Evolutionary conservation across 2,329 filamentous ascomycete genomes (phyloP).

Genomic region (Diaporthe sp.): DNA sequence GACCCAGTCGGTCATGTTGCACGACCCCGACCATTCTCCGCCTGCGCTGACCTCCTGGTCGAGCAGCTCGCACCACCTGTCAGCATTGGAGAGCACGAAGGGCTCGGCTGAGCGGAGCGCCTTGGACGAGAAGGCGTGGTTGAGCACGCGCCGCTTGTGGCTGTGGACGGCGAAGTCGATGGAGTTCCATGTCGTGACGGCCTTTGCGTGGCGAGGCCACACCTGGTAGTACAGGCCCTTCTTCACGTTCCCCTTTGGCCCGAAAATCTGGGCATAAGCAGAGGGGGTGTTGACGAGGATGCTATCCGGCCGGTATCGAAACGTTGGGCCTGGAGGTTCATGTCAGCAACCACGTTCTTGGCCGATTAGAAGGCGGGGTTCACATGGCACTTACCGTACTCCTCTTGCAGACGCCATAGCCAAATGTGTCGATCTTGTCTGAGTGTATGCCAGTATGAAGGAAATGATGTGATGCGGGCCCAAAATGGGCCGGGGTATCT

Average conservation of each 20-base stretch:
- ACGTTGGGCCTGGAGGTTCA: slow-evolving; percentile 19
- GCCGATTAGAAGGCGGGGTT: background rate
- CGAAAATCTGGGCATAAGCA: slow-evolving; percentile 39
- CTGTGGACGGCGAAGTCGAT: slow-evolving; percentile 59
- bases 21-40: slow-evolving; percentile 24
- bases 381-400: slow-evolving; percentile 25
- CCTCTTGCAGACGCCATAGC: slow-evolving; percentile 32
- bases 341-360: background rate
- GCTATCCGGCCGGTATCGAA: slow-evolving; percentile 36
- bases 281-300: slow-evolving; percentile 46
- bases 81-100: slow-evolving; percentile 38
- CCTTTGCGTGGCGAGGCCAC: slow-evolving; percentile 37
- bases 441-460: slow-evolving; percentile 37
- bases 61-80: slow-evolving; percentile 38
- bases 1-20: slow-evolving; percentile 38
- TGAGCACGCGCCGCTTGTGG: slow-evolving; percentile 59
- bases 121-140: slow-evolving; percentile 58
- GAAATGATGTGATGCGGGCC: slow-evolving; percentile 34
- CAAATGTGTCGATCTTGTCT: slow-evolving; percentile 36
- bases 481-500: slow-evolving; percentile 39
- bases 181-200: slow-evolving; percentile 57
- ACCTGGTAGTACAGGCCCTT: slow-evolving; percentile 39
- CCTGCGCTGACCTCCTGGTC: slow-evolving; percentile 38
- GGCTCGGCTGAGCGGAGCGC: slow-evolving; percentile 58
- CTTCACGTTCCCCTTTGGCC: slow-evolving; percentile 40